Conservation (phyloP, 176 grass and related monocot species). For the Musa troglodytarum region DNA sequence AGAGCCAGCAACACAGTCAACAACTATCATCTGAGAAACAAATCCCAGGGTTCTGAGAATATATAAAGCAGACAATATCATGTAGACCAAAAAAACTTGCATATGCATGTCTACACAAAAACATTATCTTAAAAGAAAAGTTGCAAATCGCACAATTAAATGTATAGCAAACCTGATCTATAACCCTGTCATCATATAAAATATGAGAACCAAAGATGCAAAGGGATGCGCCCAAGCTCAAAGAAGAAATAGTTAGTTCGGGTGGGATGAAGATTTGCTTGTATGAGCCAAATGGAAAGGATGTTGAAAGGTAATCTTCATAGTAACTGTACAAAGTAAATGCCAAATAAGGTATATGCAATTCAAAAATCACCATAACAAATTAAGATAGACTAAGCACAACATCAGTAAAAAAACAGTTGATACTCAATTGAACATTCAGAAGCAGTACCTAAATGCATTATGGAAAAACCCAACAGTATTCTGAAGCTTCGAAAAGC, state of each 20-base stretch:
- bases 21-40: background rate
- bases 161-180: constrained; percentile 60
- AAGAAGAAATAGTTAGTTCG: constrained; percentile 55
- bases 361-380: background rate
- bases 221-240: constrained; percentile 74
- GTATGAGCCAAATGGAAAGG: constrained; percentile 87
- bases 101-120: background rate
- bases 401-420: constrained; percentile 9
- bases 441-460: constrained; percentile 55
- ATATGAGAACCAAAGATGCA: constrained; percentile 83
- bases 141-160: background rate
- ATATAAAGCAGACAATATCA: background rate
- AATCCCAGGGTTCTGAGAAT: background rate
- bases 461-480: constrained; percentile 77
- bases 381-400: constrained; percentile 16
- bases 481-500: constrained; percentile 75
- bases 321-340: constrained; percentile 59
- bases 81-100: background rate
- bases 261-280: constrained; percentile 86
- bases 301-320: constrained; percentile 74
- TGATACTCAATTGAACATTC: constrained; percentile 1
- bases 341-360: background rate
- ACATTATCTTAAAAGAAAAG: background rate
- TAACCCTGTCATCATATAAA: constrained; percentile 77
- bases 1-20: background rate